A percentile compares a stretch with the other conserved stretches of the same genome.
Conservation (phyloP, 139 green algal species). For the Penium margaritaceum region DNA sequence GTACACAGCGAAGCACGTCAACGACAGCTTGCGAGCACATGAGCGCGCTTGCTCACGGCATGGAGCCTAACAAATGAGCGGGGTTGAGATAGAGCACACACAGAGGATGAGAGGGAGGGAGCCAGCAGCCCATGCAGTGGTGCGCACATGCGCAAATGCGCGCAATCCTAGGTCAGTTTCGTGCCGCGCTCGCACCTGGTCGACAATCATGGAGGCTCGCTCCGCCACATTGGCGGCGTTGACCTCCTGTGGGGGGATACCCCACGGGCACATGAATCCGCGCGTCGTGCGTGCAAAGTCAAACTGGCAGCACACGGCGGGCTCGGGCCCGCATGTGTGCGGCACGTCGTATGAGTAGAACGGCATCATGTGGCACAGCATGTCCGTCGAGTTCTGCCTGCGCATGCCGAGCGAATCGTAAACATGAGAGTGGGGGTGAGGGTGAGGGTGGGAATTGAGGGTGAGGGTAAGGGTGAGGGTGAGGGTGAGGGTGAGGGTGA, state of each 20-base stretch:
- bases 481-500: no score
- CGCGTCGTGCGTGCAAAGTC: conserved; percentile 20
- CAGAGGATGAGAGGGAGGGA: neutral
- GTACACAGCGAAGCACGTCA: no score
- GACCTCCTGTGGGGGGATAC: neutral
- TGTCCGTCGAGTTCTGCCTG: conserved; percentile 27
- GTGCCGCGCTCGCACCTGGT: conserved; percentile 13
- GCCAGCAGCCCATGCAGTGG: neutral
- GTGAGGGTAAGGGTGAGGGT: no score
- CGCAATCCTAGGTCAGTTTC: neutral
- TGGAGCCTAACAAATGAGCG: no score
- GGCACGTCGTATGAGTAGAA: conserved; percentile 45
- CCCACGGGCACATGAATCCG: conserved; percentile 22
- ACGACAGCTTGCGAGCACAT: no score
- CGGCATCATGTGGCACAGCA: conserved; percentile 45
- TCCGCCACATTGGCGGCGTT: conserved; percentile 25
- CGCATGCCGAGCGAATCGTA: no score
- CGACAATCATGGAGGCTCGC: conserved; percentile 18
- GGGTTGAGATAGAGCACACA: no score
- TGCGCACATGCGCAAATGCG: neutral
- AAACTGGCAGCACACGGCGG: conserved; percentile 45
- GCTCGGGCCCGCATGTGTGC: conserved; percentile 42
- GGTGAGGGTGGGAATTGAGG: no score
- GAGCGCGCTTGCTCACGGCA: no score
- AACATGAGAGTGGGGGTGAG: no score